Evolutionary conservation across 164 flowering plant species (phyloP).

Genomic region (Warburgia ugandensis): DNA sequence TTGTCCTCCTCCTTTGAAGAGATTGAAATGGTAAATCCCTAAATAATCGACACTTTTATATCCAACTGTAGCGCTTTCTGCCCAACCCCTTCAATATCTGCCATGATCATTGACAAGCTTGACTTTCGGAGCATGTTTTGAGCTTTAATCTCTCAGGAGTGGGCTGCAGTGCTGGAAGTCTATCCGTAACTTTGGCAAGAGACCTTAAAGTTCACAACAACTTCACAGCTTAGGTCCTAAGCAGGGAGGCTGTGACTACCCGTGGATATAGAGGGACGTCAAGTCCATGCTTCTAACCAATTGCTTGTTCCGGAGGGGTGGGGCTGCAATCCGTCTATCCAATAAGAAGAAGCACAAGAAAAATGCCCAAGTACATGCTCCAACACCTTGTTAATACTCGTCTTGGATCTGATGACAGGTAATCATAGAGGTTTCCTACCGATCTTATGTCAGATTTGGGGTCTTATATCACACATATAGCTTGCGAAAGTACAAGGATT

Average conservation of each 20-base stretch:
- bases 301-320: conserved; percentile 46
- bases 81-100: conserved; percentile 53
- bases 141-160: conserved; percentile 53
- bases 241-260: conserved; percentile 44
- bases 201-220: conserved; percentile 46
- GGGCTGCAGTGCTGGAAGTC: conserved; percentile 69
- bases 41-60: conserved; percentile 43
- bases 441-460: too few species aligned
- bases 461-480: too few species aligned
- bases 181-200: conserved; percentile 38
- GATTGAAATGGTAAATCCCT: conserved; percentile 32
- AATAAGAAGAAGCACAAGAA: conserved; percentile 18
- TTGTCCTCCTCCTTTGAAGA: conserved; percentile 21
- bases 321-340: conserved; percentile 30
- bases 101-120: conserved; percentile 47
- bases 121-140: conserved; percentile 43
- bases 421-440: too few species aligned
- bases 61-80: conserved; percentile 52
- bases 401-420: conserved; percentile 16
- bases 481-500: too few species aligned
- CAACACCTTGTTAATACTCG: conserved; percentile 26
- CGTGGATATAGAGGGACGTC: conserved; percentile 30
- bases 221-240: conserved; percentile 47
- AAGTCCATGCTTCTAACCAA: conserved; percentile 65
- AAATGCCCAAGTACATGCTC: conserved; percentile 30